Base-by-base conservation (phyloP, 768 basidiomycete species). In the Tricholoma matsutake region DNA sequence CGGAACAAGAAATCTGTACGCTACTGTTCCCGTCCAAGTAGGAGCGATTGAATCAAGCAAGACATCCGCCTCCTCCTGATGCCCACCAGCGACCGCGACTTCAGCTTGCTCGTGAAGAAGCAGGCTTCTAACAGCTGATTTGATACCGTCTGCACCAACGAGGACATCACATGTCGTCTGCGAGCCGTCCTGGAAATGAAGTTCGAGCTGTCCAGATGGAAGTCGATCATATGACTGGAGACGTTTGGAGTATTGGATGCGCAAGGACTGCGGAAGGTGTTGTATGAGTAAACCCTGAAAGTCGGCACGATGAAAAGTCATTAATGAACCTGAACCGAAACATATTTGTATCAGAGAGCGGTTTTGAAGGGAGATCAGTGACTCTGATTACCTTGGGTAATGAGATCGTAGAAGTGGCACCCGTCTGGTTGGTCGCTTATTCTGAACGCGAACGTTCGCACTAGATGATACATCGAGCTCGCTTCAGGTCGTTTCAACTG, bases 121-220 rank as follows among this genome's bases (percentile, higher is more conserved):
- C 4, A 71, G 68, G 31, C 71, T 68, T 35, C 82, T 75, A 64
- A 86, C 82, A 59, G 75, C 76, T 31, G 86, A 88, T 72, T 83
- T 84, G 61, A 89, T 61, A 4, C 87, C 87, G 63, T 89, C 88
- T n/a, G 86, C 87, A 37, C 87, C 88, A 56, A 89, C 71, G 72
- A 91, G 81, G 10, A 89, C 68, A 68, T 91, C 88, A 67, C 86
- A 89, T 22, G 76, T 75, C 4, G 84, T 76, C 10, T 73, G 78
- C 13, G 85, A 76, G 43, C 86, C 87, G 65, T 91, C 89, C 63
- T 82, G 74, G 68, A 91, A 91, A 20, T 75, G 66, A 60, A 91
- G 73, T 29, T 71, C 76, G 63, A 87, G 78, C 18, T 73, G 71
- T 2, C 76, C 76, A 9, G 75, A 69, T 41, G 67, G 67, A 31